Evolutionary conservation across 2,329 filamentous ascomycete species (phyloP), one percentile per base, ranked within the genome.

Genomic region (Fusarium tjaetaba): DNA sequence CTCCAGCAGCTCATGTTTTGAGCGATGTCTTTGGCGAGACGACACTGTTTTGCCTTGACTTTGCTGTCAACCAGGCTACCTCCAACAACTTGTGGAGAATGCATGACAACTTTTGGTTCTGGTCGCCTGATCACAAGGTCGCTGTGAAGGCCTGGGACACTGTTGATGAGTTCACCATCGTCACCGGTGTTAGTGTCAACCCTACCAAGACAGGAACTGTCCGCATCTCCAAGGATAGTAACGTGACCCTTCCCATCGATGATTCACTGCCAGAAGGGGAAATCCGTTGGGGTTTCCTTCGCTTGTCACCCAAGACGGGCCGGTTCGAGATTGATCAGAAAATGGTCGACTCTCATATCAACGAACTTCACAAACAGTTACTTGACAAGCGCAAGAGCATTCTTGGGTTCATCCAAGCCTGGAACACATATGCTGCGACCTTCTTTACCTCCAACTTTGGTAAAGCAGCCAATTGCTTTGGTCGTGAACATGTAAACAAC

Each of bases 71-170:
- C 64, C 86, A 88, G 66, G 80, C 82, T 4, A 89, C 90, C 0
- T 75, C 80, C 0, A 81, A 82, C 4, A 82, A 85, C n/a, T 79
- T 92, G 16, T 90, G 90, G 78, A 88, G 91, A 18, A 83, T 92
- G 42, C 87, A 91, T 58, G 91, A 92, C 70, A 90, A 92, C 71
- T 84, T 92, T 58, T 93, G 90, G 90, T 90, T 92, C 77, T 92
- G 90, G 90, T 75, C 84, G 72, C 86, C 87, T 14, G 84, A 88
- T 11, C 86, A 90, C 53, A 71, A 82, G 7, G 83, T 82, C 6
- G 88, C 87, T n/a, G 83, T 86, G 28, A 84, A 85, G 48, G 90
- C 88, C 0, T 94, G 91, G 91, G 77, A 85, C 24, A 84, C 88
- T 0, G 85, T 93, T 71, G 82, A 84, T 3, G 80, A 84, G 4